These are phyloP conservation scores for Halteria grandinella DNA, from an alignment of 73 alveolate genomes.

Conservation along the genomic window DNA sequence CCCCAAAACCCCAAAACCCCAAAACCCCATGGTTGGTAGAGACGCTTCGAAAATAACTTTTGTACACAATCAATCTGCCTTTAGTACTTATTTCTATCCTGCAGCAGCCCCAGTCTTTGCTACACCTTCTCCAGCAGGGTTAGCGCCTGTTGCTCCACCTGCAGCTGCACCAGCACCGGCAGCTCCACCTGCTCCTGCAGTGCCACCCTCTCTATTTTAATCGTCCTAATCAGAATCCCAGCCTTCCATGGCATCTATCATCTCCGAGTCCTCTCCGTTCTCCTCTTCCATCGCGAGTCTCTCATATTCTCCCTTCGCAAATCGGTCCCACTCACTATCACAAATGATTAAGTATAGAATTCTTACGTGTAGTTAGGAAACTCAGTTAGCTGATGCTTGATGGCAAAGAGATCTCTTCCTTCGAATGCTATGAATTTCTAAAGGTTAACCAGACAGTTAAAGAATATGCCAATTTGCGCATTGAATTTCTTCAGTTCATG, in stretches of 20 bases:
- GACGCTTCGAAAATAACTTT: too few relatives aligned
- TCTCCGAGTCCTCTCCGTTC: conserved; percentile 93
- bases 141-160: too few relatives aligned
- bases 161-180: too few relatives aligned
- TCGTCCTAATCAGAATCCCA: conserved; percentile 78
- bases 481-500: conserved; percentile 81
- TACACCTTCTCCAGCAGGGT: neutral
- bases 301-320: conserved; percentile 95
- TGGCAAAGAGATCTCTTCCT: conserved; percentile 83
- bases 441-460: conserved; percentile 88
- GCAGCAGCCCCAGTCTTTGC: conserved; percentile 9
- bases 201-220: neutral
- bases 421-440: conserved; percentile 89
- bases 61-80: too few relatives aligned
- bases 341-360: neutral
- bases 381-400: conserved; percentile 78
- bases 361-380: conserved; percentile 87
- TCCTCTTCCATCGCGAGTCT: conserved; percentile 98
- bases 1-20: too few relatives aligned
- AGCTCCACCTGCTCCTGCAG: conserved; percentile 4
- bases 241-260: conserved; percentile 64
- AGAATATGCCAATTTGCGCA: conserved; percentile 86
- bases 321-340: conserved; percentile 96
- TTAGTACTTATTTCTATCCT: too few relatives aligned
- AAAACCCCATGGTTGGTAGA: too few relatives aligned